A percentile compares a stretch with the other conserved stretches of the same genome.
Evolutionary conservation across 495 filamentous ascomycete genomes (phyloP).

Genomic region (Penicillium riverlandense): DNA sequence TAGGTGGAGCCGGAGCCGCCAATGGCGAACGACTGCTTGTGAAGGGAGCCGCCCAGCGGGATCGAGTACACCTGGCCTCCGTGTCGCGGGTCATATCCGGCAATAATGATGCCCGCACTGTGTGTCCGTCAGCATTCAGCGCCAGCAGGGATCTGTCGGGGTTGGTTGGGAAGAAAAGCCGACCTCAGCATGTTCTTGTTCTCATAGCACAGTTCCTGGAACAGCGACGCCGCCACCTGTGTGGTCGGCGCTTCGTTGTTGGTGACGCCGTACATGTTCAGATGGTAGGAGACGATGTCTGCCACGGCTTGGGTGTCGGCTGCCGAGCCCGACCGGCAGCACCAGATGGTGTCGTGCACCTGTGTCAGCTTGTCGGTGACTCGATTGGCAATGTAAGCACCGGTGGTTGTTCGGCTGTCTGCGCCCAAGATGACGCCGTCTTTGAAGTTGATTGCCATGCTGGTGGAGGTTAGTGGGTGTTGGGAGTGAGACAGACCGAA

Average conservation of each 20-base stretch:
- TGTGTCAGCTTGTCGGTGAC: constrained; percentile 99
- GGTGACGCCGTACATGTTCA: constrained; percentile 82
- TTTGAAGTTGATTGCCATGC: constrained; percentile 86
- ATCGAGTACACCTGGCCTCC: constrained; percentile 97
- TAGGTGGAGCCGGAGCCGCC: constrained; percentile 97
- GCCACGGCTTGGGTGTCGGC: constrained; percentile 97
- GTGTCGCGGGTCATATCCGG: constrained; percentile 87
- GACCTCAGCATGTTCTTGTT: constrained; percentile 92
- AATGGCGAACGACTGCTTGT: constrained; percentile 94
- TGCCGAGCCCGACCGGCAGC: constrained; percentile 93
- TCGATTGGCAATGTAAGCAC: constrained; percentile 96
- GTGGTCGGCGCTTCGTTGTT: constrained; percentile 88
- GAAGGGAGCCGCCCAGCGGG: constrained; percentile 89
- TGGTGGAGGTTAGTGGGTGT: constrained; percentile 14
- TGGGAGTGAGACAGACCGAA: constrained; percentile 2
- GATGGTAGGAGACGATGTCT: constrained; percentile 93
- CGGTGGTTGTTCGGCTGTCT: constrained; percentile 97
- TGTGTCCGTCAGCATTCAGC: constrained; percentile 14
- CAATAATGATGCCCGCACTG: constrained; percentile 95
- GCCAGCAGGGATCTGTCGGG: background rate
- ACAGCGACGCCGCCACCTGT: constrained; percentile 86
- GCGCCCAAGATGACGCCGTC: constrained; percentile 95
- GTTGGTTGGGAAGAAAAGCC: constrained; percentile 3
- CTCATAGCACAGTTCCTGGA: constrained; percentile 94
- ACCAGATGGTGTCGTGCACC: constrained; percentile 99